Conservation (phyloP, 2,329 filamentous ascomycete species). For the Fusarium mangiferae region DNA sequence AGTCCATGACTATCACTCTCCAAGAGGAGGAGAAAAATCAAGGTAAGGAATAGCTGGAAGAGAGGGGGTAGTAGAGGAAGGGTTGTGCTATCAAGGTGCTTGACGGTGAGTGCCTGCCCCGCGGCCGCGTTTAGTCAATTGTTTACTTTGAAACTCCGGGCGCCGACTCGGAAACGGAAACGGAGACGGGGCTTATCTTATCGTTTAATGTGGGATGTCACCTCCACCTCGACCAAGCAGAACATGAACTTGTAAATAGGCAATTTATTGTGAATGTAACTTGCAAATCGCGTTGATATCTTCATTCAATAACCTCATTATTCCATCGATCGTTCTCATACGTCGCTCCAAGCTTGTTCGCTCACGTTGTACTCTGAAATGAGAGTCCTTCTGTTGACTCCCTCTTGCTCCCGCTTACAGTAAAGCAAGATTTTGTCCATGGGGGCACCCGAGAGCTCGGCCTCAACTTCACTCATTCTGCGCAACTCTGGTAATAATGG, state of each 20-base stretch:
- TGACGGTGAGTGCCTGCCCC: constrained; percentile 24
- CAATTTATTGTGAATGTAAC: background rate
- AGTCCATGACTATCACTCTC: constrained; percentile 45
- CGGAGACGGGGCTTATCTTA: constrained; percentile 26
- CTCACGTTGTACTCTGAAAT: constrained; percentile 29
- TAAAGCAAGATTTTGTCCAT: constrained; percentile 34
- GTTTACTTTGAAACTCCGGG: constrained; percentile 25
- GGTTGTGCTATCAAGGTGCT: constrained; percentile 30
- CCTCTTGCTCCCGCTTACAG: constrained; percentile 21
- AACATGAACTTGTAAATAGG: background rate
- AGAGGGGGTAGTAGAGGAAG: background rate
- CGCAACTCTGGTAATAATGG: constrained; percentile 22
- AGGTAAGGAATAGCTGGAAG: background rate
- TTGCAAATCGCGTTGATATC: background rate
- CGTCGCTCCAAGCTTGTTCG: constrained; percentile 20
- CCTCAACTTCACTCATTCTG: constrained; percentile 33
- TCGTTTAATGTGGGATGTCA: background rate
- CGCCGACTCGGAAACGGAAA: constrained; percentile 4
- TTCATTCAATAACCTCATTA: background rate
- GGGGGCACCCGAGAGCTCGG: constrained; percentile 32
- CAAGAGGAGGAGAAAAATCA: background rate
- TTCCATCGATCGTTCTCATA: background rate
- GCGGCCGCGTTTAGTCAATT: constrained; percentile 23
- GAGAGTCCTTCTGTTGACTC: constrained; percentile 12
- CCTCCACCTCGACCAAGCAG: background rate